Evolutionary conservation across 306 rosid genomes (phyloP).

Genomic region (Malus domestica): ASM211411v1 NC_041798.1:40507001-40507500

Average conservation of each 20-base stretch:
- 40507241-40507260: neutral
- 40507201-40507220: constrained; percentile 91
- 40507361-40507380: constrained; percentile 81
- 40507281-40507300: neutral
- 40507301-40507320: neutral
- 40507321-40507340: constrained; percentile 41
- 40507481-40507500: too few species aligned
- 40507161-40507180: constrained; percentile 83
- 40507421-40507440: too few species aligned
- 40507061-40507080: constrained; percentile 32
- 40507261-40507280: neutral
- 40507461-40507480: too few species aligned
- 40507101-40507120: constrained; percentile 72
- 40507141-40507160: constrained; percentile 82
- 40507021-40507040: too few species aligned
- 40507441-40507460: too few species aligned
- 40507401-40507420: constrained; percentile 65
- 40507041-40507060: neutral
- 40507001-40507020: neutral
- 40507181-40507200: constrained; percentile 68
- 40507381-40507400: constrained; percentile 88
- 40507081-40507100: constrained; percentile 98
- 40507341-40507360: constrained; percentile 95
- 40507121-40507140: constrained; percentile 88
- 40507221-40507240: constrained; percentile 72